These are phyloP conservation scores for Fusarium liriodendri DNA, from an alignment of 2,329 filamentous ascomycete species.

Conservation along the genomic window DNA sequence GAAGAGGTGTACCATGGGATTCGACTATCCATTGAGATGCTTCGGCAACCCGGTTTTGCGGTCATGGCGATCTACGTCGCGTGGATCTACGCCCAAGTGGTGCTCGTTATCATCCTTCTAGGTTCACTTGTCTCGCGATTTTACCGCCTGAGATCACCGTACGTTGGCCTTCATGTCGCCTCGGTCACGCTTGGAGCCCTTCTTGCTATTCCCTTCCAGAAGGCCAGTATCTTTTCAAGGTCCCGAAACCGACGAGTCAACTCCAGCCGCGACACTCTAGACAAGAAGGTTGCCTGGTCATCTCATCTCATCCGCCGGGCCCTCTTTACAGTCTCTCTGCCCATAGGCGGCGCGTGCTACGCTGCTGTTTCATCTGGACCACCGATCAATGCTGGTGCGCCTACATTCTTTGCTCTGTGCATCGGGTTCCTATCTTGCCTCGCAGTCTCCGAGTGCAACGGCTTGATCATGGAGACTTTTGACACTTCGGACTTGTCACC, in stretches of 20 bases:
- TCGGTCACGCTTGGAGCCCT: constrained; percentile 76
- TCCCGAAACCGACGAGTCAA: constrained; percentile 68
- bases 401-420: constrained; percentile 72
- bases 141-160: constrained; percentile 72
- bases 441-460: constrained; percentile 80
- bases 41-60: constrained; percentile 79
- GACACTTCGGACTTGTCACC: constrained; percentile 84
- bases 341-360: constrained; percentile 74
- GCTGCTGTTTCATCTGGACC: constrained; percentile 74
- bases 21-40: constrained; percentile 74
- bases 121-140: constrained; percentile 77
- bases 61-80: constrained; percentile 77
- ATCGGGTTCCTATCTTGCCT: constrained; percentile 79
- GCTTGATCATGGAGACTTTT: constrained; percentile 83
- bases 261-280: constrained; percentile 75
- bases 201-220: constrained; percentile 78
- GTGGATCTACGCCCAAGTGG: constrained; percentile 83
- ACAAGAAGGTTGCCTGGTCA: constrained; percentile 74
- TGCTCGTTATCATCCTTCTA: constrained; percentile 77
- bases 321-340: constrained; percentile 75
- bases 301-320: constrained; percentile 77
- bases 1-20: constrained; percentile 80
- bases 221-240: constrained; percentile 76
- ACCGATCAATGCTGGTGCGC: constrained; percentile 69
- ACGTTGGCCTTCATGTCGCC: constrained; percentile 74